A percentile compares a stretch with the other conserved stretches of the same genome.
Conservation (phyloP, 495 filamentous ascomycete species). For the Baudoinia panamericana region DNA sequence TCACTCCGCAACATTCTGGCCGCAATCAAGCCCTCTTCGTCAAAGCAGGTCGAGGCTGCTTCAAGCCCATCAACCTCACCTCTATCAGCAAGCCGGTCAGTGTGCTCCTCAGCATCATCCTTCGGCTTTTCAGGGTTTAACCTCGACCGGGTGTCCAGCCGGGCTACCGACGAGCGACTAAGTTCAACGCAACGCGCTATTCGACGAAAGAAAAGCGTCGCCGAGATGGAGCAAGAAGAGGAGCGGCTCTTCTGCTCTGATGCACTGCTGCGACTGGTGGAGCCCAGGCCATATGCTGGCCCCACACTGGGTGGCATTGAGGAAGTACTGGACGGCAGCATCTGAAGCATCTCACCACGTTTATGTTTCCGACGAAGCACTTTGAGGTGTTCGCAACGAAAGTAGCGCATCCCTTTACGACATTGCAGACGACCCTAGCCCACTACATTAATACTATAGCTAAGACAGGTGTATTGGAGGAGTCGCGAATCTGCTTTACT, state of each 20-base stretch:
- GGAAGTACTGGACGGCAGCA: constrained; percentile 28
- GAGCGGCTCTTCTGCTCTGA: constrained; percentile 23
- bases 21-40: constrained; percentile 22
- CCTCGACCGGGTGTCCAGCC: constrained; percentile 13
- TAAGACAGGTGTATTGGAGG: no score
- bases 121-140: constrained; percentile 18
- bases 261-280: constrained; percentile 26
- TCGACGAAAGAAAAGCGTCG: constrained; percentile 24
- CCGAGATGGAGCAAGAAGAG: constrained; percentile 28
- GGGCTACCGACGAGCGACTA: constrained; percentile 1
- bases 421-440: no score
- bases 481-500: no score
- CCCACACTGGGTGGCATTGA: constrained; percentile 24
- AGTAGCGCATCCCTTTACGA: no score
- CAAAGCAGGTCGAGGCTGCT: background rate
- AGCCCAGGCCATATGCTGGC: constrained; percentile 24
- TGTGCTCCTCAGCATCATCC: constrained; percentile 5
- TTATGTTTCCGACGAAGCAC: no score
- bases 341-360: no score
- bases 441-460: no score
- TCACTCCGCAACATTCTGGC: constrained; percentile 28
- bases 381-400: no score
- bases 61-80: constrained; percentile 14
- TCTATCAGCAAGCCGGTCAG: constrained; percentile 11
- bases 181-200: constrained; percentile 19